Percentiles rank a stretch among this genome's conserved stretches.
These are phyloP conservation scores for Penicillium cataractarum DNA, from an alignment of 495 filamentous ascomycete species.

Conservation along the genomic window DNA sequence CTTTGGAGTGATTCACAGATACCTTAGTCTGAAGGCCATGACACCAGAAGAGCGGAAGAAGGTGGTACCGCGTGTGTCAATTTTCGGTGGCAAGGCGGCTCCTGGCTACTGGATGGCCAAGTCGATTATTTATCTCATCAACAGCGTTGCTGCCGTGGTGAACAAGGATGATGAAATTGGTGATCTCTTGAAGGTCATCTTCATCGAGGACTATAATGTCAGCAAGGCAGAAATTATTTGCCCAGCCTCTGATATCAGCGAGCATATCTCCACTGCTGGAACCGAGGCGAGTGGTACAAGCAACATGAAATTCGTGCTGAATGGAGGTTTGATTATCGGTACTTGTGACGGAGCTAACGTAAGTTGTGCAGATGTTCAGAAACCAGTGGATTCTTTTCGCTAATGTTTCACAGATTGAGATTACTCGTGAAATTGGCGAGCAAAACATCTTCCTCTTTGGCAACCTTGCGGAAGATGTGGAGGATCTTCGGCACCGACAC, in stretches of 20 bases:
- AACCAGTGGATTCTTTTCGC: slow-evolving; percentile 3
- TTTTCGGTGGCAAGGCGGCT: slow-evolving; percentile 97
- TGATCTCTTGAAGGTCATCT: slow-evolving; percentile 94
- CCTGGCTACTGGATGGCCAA: slow-evolving; percentile 99
- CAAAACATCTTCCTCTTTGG: slow-evolving; percentile 99
- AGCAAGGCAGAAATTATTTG: slow-evolving; percentile 97
- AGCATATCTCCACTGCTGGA: slow-evolving; percentile 97
- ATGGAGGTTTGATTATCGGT: slow-evolving; percentile 95
- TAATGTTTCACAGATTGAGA: slow-evolving; percentile 72
- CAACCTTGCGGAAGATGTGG: slow-evolving; percentile 93
- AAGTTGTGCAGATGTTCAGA: slow-evolving; percentile 37
- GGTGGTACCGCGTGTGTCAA: slow-evolving; percentile 86
- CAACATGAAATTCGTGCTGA: slow-evolving; percentile 99
- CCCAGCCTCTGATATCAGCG: slow-evolving; percentile 93
- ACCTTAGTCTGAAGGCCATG: slow-evolving; percentile 86
- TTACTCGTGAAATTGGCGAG: slow-evolving; percentile 94
- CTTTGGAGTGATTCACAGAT: slow-evolving; percentile 95
- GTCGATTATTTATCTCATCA: slow-evolving; percentile 96
- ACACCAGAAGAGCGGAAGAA: slow-evolving; percentile 84
- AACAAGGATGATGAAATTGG: slow-evolving; percentile 92
- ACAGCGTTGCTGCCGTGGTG: slow-evolving; percentile 86
- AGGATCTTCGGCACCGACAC: slow-evolving; percentile 91
- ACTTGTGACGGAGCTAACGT: slow-evolving; percentile 98
- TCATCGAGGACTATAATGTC: slow-evolving; percentile 98
- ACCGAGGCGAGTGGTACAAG: slow-evolving; percentile 74